Conservation (phyloP, 768 basidiomycete species). For the Tricholomella constricta region DNA sequence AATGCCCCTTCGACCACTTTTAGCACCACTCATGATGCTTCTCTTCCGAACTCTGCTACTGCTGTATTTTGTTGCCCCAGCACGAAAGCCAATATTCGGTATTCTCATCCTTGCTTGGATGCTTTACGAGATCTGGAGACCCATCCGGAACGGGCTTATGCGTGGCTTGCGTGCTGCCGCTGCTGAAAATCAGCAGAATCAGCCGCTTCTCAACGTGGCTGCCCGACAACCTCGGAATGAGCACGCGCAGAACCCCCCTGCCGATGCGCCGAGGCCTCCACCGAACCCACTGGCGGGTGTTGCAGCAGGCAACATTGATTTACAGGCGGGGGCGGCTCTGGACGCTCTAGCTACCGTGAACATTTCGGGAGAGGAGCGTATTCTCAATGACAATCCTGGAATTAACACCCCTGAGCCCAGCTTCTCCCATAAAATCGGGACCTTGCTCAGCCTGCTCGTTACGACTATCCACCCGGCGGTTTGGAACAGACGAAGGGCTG, state of each 20-base stretch:
- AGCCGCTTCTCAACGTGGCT: conserved; percentile 14
- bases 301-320: conserved; percentile 25
- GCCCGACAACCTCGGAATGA: conserved; percentile 10
- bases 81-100: conserved; percentile 70
- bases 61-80: conserved; percentile 77
- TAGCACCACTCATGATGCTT: conserved; percentile 71
- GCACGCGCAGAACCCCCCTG: conserved; percentile 15
- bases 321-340: conserved; percentile 39
- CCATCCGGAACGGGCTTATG: conserved; percentile 51
- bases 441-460: conserved; percentile 58
- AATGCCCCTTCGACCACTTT: conserved; percentile 64
- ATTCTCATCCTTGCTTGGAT: conserved; percentile 69
- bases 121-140: conserved; percentile 75
- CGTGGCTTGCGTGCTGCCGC: conserved; percentile 39
- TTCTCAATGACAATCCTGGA: conserved; percentile 37
- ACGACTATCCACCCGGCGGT: conserved; percentile 72
- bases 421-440: conserved; percentile 48
- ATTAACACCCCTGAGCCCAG: conserved; percentile 43
- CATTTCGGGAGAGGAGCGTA: conserved; percentile 54
- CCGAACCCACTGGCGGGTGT: conserved; percentile 20
- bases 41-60: conserved; percentile 65
- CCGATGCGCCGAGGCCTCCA: conserved; percentile 17
- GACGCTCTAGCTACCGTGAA: conserved; percentile 60
- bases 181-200: conserved; percentile 30
- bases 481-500: conserved; percentile 66